Base-by-base conservation (phyloP, 352 stramenopile genomes). In the Globisporangium yorkense region DNA sequence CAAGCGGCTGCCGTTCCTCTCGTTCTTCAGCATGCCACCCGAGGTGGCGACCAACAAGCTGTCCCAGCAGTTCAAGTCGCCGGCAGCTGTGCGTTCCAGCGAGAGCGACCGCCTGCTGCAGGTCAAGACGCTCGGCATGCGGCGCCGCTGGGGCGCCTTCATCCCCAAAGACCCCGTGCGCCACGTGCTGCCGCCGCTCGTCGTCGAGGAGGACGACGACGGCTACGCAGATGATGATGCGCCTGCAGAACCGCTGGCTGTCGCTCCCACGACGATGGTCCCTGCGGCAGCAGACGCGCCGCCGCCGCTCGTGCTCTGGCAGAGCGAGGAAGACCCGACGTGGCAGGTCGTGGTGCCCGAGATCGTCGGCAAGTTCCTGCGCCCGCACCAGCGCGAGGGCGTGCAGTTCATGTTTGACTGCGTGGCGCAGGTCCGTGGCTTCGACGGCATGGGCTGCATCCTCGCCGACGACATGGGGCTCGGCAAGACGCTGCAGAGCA, bases 351-450 rank as follows among this genome's bases (percentile, higher is more conserved):
- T 96, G 33, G 86, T 97, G 15, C 85, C 89, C 9, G 81, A 92
- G 29, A 89, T 98, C 27, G 78, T 99, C 5, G 89, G 89, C 57
- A 98, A 98, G 56, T 98, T 92, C 65, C 66, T 99, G 39, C 88
- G 96, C 24, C 95, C 95, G 47, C 96, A 99, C 76, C 93, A 98
- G 72, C 81, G 94, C 21, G 96, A 98, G 70, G 96, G 96, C 37
- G 95, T 99, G 49, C 77, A 96, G 69, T 99, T 99, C 64, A 96
- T 98, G 83, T 99, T 97, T 61, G 89, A 99, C 60, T 99, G 94
- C 76, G 92, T 94, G 29, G 72, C 65, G n/a, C 76, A 77, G 61
- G 49, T 94, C 0, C 78, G 78, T 31, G 77, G 72, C 0, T 94
- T 95, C 54, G 82, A 90, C 37, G 84, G 87, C 5, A 68, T 90